phyloP scores from a whole-genome alignment of 2,329 filamentous ascomycete species.

The Monosporascus sp. region DNA sequence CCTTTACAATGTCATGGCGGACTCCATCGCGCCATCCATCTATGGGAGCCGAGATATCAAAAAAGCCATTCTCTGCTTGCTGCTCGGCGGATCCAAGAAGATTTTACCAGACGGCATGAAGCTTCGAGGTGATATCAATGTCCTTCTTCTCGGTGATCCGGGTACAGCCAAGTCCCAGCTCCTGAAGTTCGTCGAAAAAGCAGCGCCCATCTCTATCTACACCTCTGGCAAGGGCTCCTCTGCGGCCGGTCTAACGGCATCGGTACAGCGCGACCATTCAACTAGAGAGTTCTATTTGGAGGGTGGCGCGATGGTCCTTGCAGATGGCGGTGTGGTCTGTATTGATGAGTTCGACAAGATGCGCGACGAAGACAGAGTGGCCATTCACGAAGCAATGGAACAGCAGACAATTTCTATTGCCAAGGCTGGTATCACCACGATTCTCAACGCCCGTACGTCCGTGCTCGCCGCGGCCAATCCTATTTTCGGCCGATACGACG shows the following conservation, averaged over 20 bases:
- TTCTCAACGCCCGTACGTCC: constrained; percentile 90
- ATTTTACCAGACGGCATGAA: constrained; percentile 97
- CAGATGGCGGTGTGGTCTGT: constrained; percentile 93
- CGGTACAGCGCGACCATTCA: constrained; percentile 85
- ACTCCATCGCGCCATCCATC: constrained; percentile 94
- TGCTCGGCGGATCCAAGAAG: constrained; percentile 95
- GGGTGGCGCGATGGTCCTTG: constrained; percentile 96
- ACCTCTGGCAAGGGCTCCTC: constrained; percentile 98
- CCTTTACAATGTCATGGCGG: constrained; percentile 84
- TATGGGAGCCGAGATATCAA: constrained; percentile 97
- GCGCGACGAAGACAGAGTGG: constrained; percentile 94
- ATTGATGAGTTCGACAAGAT: constrained; percentile 99
- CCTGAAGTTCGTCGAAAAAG: constrained; percentile 95
- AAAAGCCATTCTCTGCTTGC: constrained; percentile 88
- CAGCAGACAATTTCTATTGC: constrained; percentile 99
- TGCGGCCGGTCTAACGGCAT: constrained; percentile 93
- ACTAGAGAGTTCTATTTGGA: constrained; percentile 97
- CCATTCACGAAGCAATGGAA: constrained; percentile 99
- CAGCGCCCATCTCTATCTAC: constrained; percentile 94
- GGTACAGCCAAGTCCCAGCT: constrained; percentile 98
- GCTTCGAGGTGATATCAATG: constrained; percentile 95
- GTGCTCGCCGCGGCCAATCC: constrained; percentile 95
- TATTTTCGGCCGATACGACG: constrained; percentile 95
- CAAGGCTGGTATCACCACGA: constrained; percentile 97
- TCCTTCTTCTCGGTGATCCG: constrained; percentile 90